These are phyloP conservation scores for Paramyrothecium roridum DNA, from an alignment of 2,329 filamentous ascomycete species.

Conservation along the genomic window DNA sequence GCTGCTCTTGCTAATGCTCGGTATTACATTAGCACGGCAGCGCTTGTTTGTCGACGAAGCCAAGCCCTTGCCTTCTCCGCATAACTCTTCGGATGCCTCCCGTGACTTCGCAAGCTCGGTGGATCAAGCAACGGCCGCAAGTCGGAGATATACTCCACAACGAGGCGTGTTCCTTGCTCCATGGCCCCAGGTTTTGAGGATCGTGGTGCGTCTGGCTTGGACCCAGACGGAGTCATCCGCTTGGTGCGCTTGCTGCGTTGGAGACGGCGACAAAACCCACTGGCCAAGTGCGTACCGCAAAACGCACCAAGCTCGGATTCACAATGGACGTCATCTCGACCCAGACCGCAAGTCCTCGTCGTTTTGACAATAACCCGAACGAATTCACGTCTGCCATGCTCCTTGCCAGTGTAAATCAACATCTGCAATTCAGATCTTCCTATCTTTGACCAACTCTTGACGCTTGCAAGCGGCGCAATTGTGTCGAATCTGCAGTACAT, in stretches of 20 bases:
- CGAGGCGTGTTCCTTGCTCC: background rate
- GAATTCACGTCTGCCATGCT: too few relatives aligned
- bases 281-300: background rate
- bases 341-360: background rate
- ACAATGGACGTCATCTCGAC: background rate
- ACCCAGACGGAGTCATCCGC: background rate
- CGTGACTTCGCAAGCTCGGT: background rate
- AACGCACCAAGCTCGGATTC: background rate
- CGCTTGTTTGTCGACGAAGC: background rate
- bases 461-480: too few relatives aligned
- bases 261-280: background rate
- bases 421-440: too few relatives aligned
- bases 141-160: background rate
- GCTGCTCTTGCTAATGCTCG: background rate
- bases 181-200: background rate
- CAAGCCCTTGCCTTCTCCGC: background rate
- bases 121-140: background rate
- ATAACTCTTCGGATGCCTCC: background rate
- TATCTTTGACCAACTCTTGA: too few relatives aligned
- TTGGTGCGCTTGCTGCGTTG: background rate
- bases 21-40: background rate
- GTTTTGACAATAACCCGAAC: too few relatives aligned
- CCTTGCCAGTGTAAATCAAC: too few relatives aligned
- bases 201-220: background rate
- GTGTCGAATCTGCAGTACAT: too few relatives aligned